phyloP scores from a whole-genome alignment of 164 flowering plant genomes.

The Platanus orientalis region DNA sequence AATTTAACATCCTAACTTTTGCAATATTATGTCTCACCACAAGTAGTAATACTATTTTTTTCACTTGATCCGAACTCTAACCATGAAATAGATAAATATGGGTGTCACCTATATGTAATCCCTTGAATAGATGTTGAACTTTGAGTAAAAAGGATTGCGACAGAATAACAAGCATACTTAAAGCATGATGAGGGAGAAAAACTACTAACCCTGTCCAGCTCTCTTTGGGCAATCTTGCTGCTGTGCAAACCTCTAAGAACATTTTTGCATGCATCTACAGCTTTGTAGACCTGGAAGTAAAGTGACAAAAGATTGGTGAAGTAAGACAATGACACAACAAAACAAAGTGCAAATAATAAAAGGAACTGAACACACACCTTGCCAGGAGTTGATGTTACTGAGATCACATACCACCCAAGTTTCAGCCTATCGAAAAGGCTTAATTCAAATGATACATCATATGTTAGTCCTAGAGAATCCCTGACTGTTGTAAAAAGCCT shows the following conservation, averaged over 20 bases:
- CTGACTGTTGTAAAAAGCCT: constrained; percentile 98
- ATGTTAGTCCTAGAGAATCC: constrained; percentile 95
- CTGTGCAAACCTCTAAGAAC: constrained; percentile 89
- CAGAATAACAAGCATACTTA: background rate
- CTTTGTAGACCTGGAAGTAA: constrained; percentile 70
- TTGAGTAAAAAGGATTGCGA: background rate
- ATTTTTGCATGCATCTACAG: constrained; percentile 96
- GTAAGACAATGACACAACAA: background rate
- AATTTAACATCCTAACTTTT: no score
- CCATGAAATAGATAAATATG: background rate
- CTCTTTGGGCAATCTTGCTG: constrained; percentile 77
- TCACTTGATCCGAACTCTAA: no score
- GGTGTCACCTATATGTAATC: background rate
- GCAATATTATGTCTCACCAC: no score
- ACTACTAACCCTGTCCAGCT: constrained; percentile 83
- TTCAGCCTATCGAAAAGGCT: constrained; percentile 91
- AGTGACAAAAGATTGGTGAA: constrained; percentile 1
- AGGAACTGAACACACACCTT: constrained; percentile 50
- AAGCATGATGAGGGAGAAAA: background rate
- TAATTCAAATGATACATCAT: constrained; percentile 94
- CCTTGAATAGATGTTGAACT: background rate
- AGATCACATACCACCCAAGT: constrained; percentile 96
- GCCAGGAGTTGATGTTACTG: constrained; percentile 94
- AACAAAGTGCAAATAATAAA: background rate
- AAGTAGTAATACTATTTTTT: background rate